Evolutionary conservation across 1,284 basidiomycete genomes (phyloP), one percentile per base, ranked within the genome.

Genomic region (Naganishia sp.): DNA sequence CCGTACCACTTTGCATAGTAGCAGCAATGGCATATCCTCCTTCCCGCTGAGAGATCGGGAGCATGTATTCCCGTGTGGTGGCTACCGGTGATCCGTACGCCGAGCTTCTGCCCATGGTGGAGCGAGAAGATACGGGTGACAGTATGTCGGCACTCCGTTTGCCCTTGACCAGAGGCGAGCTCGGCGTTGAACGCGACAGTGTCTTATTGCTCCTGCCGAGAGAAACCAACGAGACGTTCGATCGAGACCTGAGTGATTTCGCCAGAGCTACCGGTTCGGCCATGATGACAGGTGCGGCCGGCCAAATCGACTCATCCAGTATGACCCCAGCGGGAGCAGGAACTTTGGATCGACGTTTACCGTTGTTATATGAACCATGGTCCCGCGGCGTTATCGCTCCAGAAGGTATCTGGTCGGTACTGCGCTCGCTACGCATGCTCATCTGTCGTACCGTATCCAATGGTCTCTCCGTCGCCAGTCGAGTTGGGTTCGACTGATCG

Each of bases 11-110:
- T 10, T 51, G 61, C 41, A 67, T 63, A 5, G 66, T 63, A 3
- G 79, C 79, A 4, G 79, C 79, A 42, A 80, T 71, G 0, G 79
- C 79, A 69, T 80, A 80, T 10, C 79, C 79, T 23, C 79, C 79
- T 64, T 80, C 79, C 43, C 61, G 61, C 31, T 53, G 61, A 32
- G 61, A 23, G n/a, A 63, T 28, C 6, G 61, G 52, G 31, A 54
- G 32, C 61, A 63, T 63, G 21, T 53, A 63, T 25, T 63, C 61
- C 35, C 61, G 58, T 39, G 43, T 42, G 13, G 50, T 42, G 15
- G 58, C 47, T 10, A 41, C 17, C 2, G 47, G 47, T 2, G 43
- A 7, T 10, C 47, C 47, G 25, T 51, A 51, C 18, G 25, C 25
- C 47, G 47, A 51, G 47, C 50, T 61, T 41, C 47, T 41, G 18